phyloP scores from a whole-genome alignment of 805 yeast genomes.

The Teunomyces aglyptinius region DNA sequence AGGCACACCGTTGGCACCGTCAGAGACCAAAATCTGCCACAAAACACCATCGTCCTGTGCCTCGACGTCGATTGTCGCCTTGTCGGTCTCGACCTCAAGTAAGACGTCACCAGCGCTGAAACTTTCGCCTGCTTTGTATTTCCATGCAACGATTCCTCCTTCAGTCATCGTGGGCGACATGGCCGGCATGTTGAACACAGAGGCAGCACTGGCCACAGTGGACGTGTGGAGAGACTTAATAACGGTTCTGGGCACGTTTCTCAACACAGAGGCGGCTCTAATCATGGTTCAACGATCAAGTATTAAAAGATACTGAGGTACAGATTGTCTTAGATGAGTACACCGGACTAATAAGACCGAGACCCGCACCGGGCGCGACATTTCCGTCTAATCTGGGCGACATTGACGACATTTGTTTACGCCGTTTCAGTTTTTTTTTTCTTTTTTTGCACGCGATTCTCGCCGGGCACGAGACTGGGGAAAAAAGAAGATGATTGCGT shows the following conservation, averaged over 20 bases:
- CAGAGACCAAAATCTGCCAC: constrained; percentile 67
- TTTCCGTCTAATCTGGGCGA: neutral
- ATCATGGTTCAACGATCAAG: constrained; percentile 6
- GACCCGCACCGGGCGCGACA: constrained; percentile 2
- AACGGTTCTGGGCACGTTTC: constrained; percentile 14
- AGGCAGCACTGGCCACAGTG: constrained; percentile 31
- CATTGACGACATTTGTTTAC: neutral
- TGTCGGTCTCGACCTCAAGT: constrained; percentile 82
- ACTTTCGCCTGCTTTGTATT: constrained; percentile 63
- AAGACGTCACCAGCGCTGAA: constrained; percentile 82
- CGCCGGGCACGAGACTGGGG: neutral
- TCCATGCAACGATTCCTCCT: constrained; percentile 92
- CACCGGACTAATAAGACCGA: constrained; percentile 19
- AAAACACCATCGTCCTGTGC: constrained; percentile 89
- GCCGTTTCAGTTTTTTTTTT: neutral
- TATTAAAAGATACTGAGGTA: too few species aligned
- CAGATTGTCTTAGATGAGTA: too few species aligned
- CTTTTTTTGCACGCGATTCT: neutral
- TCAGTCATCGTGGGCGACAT: constrained; percentile 99
- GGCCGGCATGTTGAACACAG: constrained; percentile 87
- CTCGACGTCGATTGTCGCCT: constrained; percentile 80
- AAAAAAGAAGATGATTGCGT: neutral
- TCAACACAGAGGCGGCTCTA: constrained; percentile 16
- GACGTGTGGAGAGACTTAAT: constrained; percentile 29
- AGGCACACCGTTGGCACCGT: constrained; percentile 76